Percentiles rank a stretch among this genome's conserved stretches.
Conservation (phyloP, 345 rosid genomes). For the Cardamine chenopodiifolia region DNA sequence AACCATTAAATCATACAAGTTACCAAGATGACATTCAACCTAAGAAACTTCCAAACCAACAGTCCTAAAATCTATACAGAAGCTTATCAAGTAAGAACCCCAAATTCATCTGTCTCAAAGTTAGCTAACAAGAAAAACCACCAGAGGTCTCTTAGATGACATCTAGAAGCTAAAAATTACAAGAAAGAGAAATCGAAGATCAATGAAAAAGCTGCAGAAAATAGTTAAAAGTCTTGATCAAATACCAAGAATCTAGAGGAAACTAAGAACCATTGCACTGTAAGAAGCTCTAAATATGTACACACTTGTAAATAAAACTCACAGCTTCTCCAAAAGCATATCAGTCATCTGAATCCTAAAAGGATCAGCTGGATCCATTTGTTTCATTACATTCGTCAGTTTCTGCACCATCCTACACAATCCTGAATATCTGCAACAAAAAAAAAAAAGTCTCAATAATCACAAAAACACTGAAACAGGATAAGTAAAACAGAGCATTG, state of each 20-base stretch:
- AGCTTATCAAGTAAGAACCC: neutral
- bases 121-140: neutral
- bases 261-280: neutral
- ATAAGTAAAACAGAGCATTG: neutral
- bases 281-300: neutral
- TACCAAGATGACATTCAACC: slow-evolving; percentile 7
- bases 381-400: slow-evolving; percentile 73
- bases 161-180: neutral
- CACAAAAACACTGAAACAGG: neutral
- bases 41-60: neutral
- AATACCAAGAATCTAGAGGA: neutral
- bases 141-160: neutral
- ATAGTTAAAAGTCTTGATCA: neutral
- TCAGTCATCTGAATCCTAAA: slow-evolving; percentile 85
- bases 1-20: neutral
- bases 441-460: neutral
- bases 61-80: neutral
- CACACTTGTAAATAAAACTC: slow-evolving; percentile 31
- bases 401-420: slow-evolving; percentile 90
- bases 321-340: slow-evolving; percentile 85
- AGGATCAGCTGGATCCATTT: slow-evolving; percentile 83
- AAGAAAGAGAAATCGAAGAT: neutral
- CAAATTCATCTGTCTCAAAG: neutral
- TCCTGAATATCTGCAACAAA: slow-evolving; percentile 57
- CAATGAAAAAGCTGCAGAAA: slow-evolving; percentile 2